Percentiles rank a stretch among this genome's conserved stretches.
Conservation (phyloP, 106 monocot genomes). For the Iris macrosiphon region DNA sequence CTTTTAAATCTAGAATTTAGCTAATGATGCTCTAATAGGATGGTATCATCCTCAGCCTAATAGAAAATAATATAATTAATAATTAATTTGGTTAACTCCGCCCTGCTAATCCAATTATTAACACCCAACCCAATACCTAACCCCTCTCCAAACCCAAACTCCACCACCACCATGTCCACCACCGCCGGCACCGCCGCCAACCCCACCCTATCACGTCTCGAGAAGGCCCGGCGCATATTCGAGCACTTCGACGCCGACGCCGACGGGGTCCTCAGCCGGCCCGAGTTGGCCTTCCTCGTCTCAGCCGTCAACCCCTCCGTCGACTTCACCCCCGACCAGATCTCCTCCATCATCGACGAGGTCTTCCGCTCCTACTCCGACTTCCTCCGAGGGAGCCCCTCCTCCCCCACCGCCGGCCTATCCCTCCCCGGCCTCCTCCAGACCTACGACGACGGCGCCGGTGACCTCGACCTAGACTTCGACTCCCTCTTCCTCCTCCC, state of each 20-base stretch:
- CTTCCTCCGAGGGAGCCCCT: slow-evolving; percentile 16
- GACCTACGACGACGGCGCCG: slow-evolving; percentile 32
- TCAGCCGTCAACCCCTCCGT: slow-evolving; percentile 24
- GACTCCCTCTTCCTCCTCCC: slow-evolving; percentile 12
- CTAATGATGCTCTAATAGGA: no score
- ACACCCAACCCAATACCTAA: no score
- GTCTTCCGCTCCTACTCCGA: no score
- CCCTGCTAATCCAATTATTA: no score
- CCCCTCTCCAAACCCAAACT: no score
- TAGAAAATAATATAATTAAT: no score
- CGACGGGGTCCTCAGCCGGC: slow-evolving; percentile 29
- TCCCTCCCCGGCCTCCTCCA: slow-evolving; percentile 24
- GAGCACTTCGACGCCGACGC: slow-evolving; percentile 29
- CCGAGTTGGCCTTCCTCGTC: slow-evolving; percentile 23
- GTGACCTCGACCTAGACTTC: slow-evolving; percentile 23
- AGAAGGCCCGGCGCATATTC: slow-evolving; percentile 29
- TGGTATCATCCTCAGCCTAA: no score
- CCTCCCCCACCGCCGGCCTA: slow-evolving; percentile 2
- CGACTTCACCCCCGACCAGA: slow-evolving; percentile 16
- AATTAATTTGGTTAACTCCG: no score
- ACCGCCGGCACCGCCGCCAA: background rate
- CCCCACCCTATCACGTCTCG: slow-evolving; percentile 1
- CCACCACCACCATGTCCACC: background rate
- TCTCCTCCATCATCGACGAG: slow-evolving; percentile 24
- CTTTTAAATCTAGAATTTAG: no score